phyloP scores from a whole-genome alignment of 768 basidiomycete genomes.

The Suillus luteus region DNA sequence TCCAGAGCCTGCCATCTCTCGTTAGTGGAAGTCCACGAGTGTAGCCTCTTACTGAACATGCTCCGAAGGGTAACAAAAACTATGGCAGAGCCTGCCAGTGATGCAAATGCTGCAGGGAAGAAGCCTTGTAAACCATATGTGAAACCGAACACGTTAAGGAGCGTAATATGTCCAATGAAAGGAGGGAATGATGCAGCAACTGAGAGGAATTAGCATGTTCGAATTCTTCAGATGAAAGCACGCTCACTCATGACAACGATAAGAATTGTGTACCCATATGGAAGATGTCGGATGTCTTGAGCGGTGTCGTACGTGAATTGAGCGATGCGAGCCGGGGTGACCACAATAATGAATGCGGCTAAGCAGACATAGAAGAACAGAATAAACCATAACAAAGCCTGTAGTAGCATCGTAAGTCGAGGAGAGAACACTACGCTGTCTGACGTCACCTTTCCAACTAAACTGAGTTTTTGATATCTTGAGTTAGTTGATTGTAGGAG shows the following conservation, averaged over 20 bases:
- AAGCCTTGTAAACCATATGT: slow-evolving; percentile 83
- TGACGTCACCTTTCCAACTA: slow-evolving; percentile 53
- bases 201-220: slow-evolving; percentile 17
- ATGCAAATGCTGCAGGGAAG: slow-evolving; percentile 60
- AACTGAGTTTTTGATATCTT: slow-evolving; percentile 52
- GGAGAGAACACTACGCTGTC: neutral
- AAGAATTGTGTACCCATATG: slow-evolving; percentile 65
- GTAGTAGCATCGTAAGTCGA: slow-evolving; percentile 9
- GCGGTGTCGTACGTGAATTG: slow-evolving; percentile 74
- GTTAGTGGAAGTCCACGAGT: slow-evolving; percentile 60
- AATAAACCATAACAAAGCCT: slow-evolving; percentile 64
- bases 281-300: slow-evolving; percentile 56
- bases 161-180: slow-evolving; percentile 32
- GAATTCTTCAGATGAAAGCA: slow-evolving; percentile 54
- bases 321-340: slow-evolving; percentile 66
- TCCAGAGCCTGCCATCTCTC: slow-evolving; percentile 80
- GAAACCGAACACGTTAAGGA: slow-evolving; percentile 72
- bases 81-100: slow-evolving; percentile 62
- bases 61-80: slow-evolving; percentile 63
- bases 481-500: slow-evolving; percentile 25
- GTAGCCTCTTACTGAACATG: slow-evolving; percentile 57
- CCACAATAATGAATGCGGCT: slow-evolving; percentile 45
- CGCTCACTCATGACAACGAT: slow-evolving; percentile 54
- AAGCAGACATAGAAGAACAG: slow-evolving; percentile 55
- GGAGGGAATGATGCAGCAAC: slow-evolving; percentile 35